phyloP scores from a whole-genome alignment of 2,329 filamentous ascomycete species.

The Coniochaeta sp. region DNA sequence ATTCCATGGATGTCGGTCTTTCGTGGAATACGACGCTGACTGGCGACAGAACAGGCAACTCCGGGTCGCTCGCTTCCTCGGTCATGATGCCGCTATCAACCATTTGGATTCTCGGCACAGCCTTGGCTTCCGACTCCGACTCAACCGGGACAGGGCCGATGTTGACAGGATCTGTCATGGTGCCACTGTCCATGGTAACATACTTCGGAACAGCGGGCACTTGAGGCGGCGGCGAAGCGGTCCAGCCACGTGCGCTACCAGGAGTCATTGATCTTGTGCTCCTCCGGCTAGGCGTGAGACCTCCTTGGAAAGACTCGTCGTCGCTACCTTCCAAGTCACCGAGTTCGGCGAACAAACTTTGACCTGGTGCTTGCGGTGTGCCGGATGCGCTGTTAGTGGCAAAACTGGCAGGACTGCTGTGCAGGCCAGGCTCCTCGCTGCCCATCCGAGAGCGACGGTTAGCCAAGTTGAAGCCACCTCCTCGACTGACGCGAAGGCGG shows the following conservation, averaged over 20 bases:
- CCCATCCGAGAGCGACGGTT: conserved; percentile 52
- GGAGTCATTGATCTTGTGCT: conserved; percentile 40
- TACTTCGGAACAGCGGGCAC: conserved; percentile 42
- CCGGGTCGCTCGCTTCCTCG: conserved; percentile 4
- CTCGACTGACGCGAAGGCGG: conserved; percentile 63
- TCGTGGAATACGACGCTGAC: conserved; percentile 19
- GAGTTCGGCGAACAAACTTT: conserved; percentile 88
- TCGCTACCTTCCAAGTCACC: conserved; percentile 65
- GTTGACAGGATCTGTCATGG: conserved; percentile 53
- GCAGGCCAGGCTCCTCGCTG: conserved; percentile 50
- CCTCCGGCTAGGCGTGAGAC: conserved; percentile 46
- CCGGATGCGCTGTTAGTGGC: conserved; percentile 34
- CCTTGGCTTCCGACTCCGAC: background rate
- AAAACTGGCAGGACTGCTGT: conserved; percentile 53
- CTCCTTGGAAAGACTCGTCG: conserved; percentile 51
- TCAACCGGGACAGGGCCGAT: conserved; percentile 17
- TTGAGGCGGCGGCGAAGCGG: conserved; percentile 36
- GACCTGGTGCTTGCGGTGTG: conserved; percentile 45
- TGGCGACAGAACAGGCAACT: conserved; percentile 6
- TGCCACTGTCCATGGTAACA: conserved; percentile 52
- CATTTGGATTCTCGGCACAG: conserved; percentile 21
- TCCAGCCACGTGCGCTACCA: conserved; percentile 33
- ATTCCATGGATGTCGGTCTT: conserved; percentile 34
- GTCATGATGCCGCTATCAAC: conserved; percentile 21
- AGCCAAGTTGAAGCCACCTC: conserved; percentile 28